Percentiles rank a stretch among this genome's conserved stretches.
Evolutionary conservation across 768 basidiomycete genomes (phyloP).

Genomic region (Amanita inopinata): DNA sequence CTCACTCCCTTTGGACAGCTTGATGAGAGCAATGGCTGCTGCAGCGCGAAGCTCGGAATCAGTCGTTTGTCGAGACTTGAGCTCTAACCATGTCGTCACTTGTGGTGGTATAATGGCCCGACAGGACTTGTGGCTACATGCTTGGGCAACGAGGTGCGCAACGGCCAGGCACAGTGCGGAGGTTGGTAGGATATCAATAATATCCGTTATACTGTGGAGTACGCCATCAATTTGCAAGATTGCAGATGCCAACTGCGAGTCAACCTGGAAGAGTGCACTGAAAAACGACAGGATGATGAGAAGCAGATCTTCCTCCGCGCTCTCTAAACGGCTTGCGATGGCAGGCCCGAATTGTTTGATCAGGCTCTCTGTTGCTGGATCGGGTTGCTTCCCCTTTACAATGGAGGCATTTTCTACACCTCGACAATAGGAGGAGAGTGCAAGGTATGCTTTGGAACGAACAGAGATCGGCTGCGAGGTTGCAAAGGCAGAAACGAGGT

Average conservation of each 20-base stretch:
- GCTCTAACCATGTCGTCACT: slow-evolving; percentile 58
- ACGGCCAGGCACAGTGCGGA: slow-evolving; percentile 44
- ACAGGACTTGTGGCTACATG: slow-evolving; percentile 65
- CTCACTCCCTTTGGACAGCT: slow-evolving; percentile 52
- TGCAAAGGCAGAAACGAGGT: slow-evolving; percentile 41
- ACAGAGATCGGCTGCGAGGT: slow-evolving; percentile 31
- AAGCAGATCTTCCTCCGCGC: slow-evolving; percentile 42
- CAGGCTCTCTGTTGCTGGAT: slow-evolving; percentile 41
- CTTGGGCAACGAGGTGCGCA: slow-evolving; percentile 68
- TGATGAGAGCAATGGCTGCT: slow-evolving; percentile 69
- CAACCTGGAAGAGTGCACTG: slow-evolving; percentile 78
- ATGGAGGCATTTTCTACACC: slow-evolving; percentile 33
- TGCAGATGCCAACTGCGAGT: slow-evolving; percentile 51
- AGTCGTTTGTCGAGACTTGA: slow-evolving; percentile 36
- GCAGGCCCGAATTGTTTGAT: slow-evolving; percentile 39
- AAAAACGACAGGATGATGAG: slow-evolving; percentile 56
- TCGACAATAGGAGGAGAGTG: slow-evolving; percentile 61
- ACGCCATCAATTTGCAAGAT: slow-evolving; percentile 60
- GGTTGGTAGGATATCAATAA: slow-evolving; percentile 53
- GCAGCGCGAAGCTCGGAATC: slow-evolving; percentile 44
- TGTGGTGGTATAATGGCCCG: slow-evolving; percentile 51
- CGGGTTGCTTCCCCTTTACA: slow-evolving; percentile 27
- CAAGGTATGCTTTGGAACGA: slow-evolving; percentile 63
- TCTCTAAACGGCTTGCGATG: slow-evolving; percentile 40
- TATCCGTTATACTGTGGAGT: slow-evolving; percentile 56